Evolutionary conservation across 306 rosid genomes (phyloP), one percentile per base, ranked within the genome.

Genomic region (Acacia crassicarpa): DNA sequence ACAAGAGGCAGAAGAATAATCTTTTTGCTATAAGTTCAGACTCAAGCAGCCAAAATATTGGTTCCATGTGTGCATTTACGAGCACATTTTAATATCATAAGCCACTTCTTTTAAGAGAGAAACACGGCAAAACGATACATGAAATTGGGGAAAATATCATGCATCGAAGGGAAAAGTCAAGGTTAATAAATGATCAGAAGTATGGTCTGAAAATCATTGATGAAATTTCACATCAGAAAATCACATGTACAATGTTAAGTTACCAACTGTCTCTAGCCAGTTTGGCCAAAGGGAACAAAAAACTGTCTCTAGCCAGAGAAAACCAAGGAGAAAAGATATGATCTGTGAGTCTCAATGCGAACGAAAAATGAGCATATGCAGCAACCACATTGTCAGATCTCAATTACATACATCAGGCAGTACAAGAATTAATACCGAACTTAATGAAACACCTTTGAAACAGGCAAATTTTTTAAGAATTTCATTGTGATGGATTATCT

Each of bases 171-270:
- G 74, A 4, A 79, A 68, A 16, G 20, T 6, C 33, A 49, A 11
- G 49, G 32, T 43, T 9, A 56, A 27, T 5, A 25, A 69, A 43
- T 58, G 35, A 70, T 44, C n/a, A 11, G 14, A 77, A 30, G 43
- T 17, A 68, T 6, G 56, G 6, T 16, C 20, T 32, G 32, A 65
- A 65, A 17, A 15, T 46, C 46, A 58, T 71, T 13, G 5, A 30
- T 56, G 71, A 70, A 68, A 53, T 72, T 22, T 23, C 69, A 51
- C 68, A 68, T 51, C 9, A 25, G 65, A 53, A 54, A 71, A 80
- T 80, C 38, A 44, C 20, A 51, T 76, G 23, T 23, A 44, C 33
- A 45, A 0, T 20, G 19, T 27, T 32, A 12, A 20, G 25, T 25
- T 65, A 76, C 3, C 17, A 12, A 19, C 33, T 10, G n/a, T 25